Percentiles rank a stretch among this genome's conserved stretches.
These are phyloP conservation scores for Colletotrichum shisoi DNA, from an alignment of 2,329 filamentous ascomycete genomes.

Conservation along the genomic window DNA sequence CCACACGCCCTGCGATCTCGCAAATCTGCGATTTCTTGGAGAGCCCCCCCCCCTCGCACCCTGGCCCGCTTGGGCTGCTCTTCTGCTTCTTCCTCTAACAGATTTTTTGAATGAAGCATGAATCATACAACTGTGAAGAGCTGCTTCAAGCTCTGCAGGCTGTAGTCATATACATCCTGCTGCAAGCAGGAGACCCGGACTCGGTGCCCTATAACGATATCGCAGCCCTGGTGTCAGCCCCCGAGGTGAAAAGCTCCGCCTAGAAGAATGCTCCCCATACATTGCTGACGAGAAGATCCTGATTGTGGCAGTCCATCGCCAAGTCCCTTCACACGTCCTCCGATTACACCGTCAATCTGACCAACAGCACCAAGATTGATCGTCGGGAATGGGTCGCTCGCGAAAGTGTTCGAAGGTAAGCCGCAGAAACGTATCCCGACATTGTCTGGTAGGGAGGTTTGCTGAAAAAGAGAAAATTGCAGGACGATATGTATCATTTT, in stretches of 20 bases:
- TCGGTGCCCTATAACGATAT: conserved; percentile 19
- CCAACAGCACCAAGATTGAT: neutral
- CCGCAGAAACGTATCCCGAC: fast-evolving
- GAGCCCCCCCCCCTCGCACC: no score
- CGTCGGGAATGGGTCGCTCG: conserved; percentile 23
- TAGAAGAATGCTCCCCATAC: neutral
- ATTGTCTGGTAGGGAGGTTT: no score
- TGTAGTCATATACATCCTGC: conserved; percentile 17
- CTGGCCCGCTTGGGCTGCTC: no score
- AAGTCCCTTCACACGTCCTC: neutral
- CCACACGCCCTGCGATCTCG: no score
- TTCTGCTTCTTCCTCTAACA: neutral
- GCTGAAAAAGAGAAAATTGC: neutral
- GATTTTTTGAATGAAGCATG: neutral
- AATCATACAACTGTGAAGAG: conserved; percentile 6
- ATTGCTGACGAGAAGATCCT: neutral
- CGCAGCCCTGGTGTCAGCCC: neutral
- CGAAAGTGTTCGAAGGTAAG: conserved; percentile 25
- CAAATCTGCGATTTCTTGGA: no score
- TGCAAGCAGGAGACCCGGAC: conserved; percentile 23
- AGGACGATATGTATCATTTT: conserved; percentile 27
- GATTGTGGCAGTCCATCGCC: conserved; percentile 1
- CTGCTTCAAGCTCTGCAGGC: conserved; percentile 22
- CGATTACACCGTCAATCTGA: conserved; percentile 13
- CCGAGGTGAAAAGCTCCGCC: conserved; percentile 2